phyloP scores from a whole-genome alignment of 108 stramenopile genomes.

The Cyclotella atomus region DNA sequence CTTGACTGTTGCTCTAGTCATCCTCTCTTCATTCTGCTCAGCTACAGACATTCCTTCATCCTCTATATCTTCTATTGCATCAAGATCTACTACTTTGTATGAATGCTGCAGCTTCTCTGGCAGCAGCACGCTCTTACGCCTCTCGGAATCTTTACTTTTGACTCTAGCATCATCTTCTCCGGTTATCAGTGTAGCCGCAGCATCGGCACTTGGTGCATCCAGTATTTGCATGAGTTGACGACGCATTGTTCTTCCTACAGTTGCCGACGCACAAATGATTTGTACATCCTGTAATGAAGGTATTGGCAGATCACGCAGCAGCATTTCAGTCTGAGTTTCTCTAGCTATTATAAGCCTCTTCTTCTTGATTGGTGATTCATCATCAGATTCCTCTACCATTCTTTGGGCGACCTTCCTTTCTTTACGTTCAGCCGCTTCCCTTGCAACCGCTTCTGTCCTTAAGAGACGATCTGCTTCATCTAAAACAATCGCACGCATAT shows the following conservation, averaged over 20 bases:
- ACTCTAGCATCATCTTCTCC: slow-evolving; percentile 67
- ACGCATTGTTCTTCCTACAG: slow-evolving; percentile 74
- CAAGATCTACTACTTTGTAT: slow-evolving; percentile 30
- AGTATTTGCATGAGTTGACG: slow-evolving; percentile 73
- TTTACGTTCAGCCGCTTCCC: slow-evolving; percentile 40
- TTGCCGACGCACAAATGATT: slow-evolving; percentile 76
- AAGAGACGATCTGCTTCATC: slow-evolving; percentile 83
- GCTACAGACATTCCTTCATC: slow-evolving; percentile 27
- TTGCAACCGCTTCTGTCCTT: slow-evolving; percentile 62
- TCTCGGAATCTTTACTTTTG: slow-evolving; percentile 58
- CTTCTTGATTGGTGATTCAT: slow-evolving; percentile 16
- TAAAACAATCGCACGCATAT: slow-evolving; percentile 62
- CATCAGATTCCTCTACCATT: slow-evolving; percentile 12
- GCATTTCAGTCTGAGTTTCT: slow-evolving; percentile 51
- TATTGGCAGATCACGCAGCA: slow-evolving; percentile 46
- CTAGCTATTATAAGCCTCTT: slow-evolving; percentile 33
- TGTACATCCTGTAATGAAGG: slow-evolving; percentile 46
- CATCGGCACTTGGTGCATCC: slow-evolving; percentile 64
- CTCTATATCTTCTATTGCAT: background rate
- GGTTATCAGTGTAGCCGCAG: slow-evolving; percentile 63
- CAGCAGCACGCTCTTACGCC: slow-evolving; percentile 57
- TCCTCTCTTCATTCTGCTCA: slow-evolving; percentile 39
- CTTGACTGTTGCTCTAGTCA: slow-evolving; percentile 32
- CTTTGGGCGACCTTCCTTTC: slow-evolving; percentile 35
- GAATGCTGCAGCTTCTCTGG: slow-evolving; percentile 64